Conservation (phyloP, 495 filamentous ascomycete genomes). For the Sporormia fimetaria region DNA sequence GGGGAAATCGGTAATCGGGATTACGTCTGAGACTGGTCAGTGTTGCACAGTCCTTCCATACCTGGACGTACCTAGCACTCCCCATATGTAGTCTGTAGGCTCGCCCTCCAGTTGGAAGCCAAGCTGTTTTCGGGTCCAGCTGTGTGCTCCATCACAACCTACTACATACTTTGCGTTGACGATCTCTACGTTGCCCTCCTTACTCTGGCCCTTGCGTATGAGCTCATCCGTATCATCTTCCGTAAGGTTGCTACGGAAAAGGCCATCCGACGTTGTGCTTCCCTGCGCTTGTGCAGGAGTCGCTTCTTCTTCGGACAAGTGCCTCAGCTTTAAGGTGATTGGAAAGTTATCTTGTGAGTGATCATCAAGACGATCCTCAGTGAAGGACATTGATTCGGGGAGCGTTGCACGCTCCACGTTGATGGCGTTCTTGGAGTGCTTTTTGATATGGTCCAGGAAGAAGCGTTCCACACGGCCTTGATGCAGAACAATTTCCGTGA, state of each 20-base stretch:
- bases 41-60: neutral
- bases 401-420: slow-evolving; percentile 28
- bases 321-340: slow-evolving; percentile 28
- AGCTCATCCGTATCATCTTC: slow-evolving; percentile 48
- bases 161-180: slow-evolving; percentile 54
- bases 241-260: slow-evolving; percentile 41
- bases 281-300: slow-evolving; percentile 28
- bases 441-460: slow-evolving; percentile 30
- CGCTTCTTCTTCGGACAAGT: slow-evolving; percentile 30
- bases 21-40: slow-evolving; percentile 46
- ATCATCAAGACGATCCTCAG: slow-evolving; percentile 36
- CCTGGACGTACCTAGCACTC: slow-evolving; percentile 16
- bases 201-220: slow-evolving; percentile 30
- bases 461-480: slow-evolving; percentile 34
- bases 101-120: slow-evolving; percentile 51
- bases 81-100: slow-evolving; percentile 52
- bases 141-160: slow-evolving; percentile 43
- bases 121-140: slow-evolving; percentile 47
- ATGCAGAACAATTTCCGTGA: slow-evolving; percentile 30
- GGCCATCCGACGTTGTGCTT: slow-evolving; percentile 35
- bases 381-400: slow-evolving; percentile 25
- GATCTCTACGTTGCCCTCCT: slow-evolving; percentile 32
- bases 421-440: slow-evolving; percentile 20
- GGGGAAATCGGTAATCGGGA: slow-evolving; percentile 41
- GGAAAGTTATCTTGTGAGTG: slow-evolving; percentile 39